Evolutionary conservation across 495 filamentous ascomycete species (phyloP).

Genomic region (Evernia prunastri): DNA sequence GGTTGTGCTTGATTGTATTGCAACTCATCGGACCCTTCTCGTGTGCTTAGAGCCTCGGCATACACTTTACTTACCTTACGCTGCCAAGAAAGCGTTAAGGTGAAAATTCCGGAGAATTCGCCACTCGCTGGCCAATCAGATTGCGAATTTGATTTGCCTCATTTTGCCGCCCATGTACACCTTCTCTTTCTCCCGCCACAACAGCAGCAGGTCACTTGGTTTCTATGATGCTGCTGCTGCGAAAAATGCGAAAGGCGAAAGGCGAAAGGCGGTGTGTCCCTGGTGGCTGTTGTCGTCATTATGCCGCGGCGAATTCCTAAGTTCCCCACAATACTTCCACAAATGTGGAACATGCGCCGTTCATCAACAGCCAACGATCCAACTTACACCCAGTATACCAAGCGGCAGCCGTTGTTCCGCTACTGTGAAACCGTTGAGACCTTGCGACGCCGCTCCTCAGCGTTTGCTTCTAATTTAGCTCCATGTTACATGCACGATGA

Average conservation of each 20-base stretch:
- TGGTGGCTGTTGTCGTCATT: neutral
- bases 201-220: neutral
- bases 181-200: neutral
- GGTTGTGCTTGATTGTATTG: neutral
- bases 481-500: neutral
- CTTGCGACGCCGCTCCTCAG: neutral
- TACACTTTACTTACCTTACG: too few species aligned
- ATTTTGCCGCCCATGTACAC: neutral
- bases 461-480: neutral
- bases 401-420: neutral
- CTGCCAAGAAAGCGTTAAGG: neutral
- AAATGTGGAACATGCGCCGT: neutral
- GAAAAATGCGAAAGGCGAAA: too few species aligned
- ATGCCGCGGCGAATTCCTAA: too few species aligned
- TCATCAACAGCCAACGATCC: neutral
- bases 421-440: neutral
- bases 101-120: constrained; percentile 6
- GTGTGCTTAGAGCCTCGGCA: neutral
- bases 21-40: neutral
- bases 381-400: neutral
- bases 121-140: constrained; percentile 17
- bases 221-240: neutral
- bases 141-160: constrained; percentile 6
- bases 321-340: neutral
- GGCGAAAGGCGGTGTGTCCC: neutral